Base-by-base conservation (phyloP, 306 rosid species). In the Vigna nakashimae region DNA sequence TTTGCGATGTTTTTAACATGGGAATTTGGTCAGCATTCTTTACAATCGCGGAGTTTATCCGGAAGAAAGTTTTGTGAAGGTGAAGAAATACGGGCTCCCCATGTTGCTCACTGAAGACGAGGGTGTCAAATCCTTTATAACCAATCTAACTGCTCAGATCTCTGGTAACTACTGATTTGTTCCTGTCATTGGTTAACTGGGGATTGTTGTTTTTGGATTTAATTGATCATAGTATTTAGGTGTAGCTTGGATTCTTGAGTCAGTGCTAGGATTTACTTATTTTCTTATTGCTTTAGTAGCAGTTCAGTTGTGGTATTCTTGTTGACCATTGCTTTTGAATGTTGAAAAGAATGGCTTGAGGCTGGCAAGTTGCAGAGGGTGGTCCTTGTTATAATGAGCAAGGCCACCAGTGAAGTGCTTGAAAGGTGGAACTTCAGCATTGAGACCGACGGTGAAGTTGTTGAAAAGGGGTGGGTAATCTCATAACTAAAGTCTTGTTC, bases 391-490 rank as follows among this genome's bases (percentile, higher is more conserved):
- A 91, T 79, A 24, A 84, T 84, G 87, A 75, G 86, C 80, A 79
- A 83, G 73, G 85, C 98, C 51, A 86, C 90, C 0, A 81, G 86
- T 81, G 99, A 92, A 80, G 98, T 96, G 16, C 88, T 96, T 28
- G 99, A 96, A 87, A 91, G 99, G 84, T 96, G 99, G 99, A 96
- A 92, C 58, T 96, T 96, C 87, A 91, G 98, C 84, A 96, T 96
- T 78, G 98, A 96, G 85, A 96, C 99, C 0, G 98, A 96, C 77
- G 53, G 84, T 5, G 98, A 89, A 45, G 97, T 90, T 43, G 94
- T 96, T n/a, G 98, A 90, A 73, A 82, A 86, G 13, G 91, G 98
- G 98, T 94, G 93, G 89, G 98, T 94, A 86, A 81, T 7, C 38
- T 18, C 71, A 58, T 46, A 40, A 24, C 69, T 59, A 14, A 28